Evolutionary conservation across 352 stramenopile species (phyloP).

Genomic region (Phytophthora kernoviae): DNA sequence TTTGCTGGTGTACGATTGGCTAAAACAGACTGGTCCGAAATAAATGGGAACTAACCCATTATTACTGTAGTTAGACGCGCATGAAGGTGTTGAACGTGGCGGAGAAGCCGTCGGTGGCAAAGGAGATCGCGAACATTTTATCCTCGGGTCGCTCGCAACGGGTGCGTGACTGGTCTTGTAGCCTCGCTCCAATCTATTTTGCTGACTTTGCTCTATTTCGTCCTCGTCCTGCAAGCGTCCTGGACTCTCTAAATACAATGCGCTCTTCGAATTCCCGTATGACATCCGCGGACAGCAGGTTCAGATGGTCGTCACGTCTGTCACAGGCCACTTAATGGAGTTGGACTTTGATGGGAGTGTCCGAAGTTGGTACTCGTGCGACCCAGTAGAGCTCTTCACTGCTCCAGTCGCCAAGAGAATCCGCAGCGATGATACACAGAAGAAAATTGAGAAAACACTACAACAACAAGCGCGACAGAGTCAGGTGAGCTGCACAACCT

Average conservation of each 20-base stretch:
- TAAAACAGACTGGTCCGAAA: too few species aligned
- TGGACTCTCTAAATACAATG: conserved; percentile 89
- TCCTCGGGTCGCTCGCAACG: conserved; percentile 57
- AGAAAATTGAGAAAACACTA: conserved; percentile 92
- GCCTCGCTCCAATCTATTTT: too few species aligned
- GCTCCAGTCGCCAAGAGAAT: conserved; percentile 88
- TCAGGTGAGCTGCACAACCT: conserved; percentile 46
- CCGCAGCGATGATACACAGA: conserved; percentile 79
- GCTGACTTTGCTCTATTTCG: too few species aligned
- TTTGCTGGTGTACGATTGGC: too few species aligned
- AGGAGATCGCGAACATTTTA: conserved; percentile 96
- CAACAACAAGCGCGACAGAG: conserved; percentile 79
- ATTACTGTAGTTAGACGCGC: background rate
- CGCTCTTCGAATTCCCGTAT: conserved; percentile 92
- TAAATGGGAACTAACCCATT: too few species aligned
- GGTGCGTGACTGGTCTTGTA: conserved; percentile 49
- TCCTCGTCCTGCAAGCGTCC: conserved; percentile 60
- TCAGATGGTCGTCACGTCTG: conserved; percentile 95
- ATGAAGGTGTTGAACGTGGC: conserved; percentile 97
- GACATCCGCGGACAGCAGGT: conserved; percentile 83
- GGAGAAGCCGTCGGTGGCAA: conserved; percentile 99
- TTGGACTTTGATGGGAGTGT: conserved; percentile 93
- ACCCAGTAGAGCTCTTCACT: conserved; percentile 95
- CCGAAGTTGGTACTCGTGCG: conserved; percentile 93
- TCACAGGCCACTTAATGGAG: conserved; percentile 98